Conservation (phyloP, 148 eudicot species). For the Camellia sinensis region DNA sequence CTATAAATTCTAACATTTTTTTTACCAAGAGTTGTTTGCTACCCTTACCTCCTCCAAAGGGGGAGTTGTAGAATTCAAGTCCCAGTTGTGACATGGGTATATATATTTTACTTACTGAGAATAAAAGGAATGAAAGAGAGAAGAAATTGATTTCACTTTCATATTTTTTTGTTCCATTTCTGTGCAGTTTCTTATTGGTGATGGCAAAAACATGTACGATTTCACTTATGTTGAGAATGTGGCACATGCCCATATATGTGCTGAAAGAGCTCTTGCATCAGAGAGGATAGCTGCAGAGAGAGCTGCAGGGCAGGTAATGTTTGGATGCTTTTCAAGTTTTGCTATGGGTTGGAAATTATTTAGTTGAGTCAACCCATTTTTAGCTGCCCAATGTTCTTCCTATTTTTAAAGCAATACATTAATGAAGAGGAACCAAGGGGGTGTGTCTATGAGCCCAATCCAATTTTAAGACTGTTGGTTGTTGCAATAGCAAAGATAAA, state of each 20-base stretch:
- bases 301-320: constrained; percentile 91
- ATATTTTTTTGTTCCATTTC: neutral
- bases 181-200: constrained; percentile 78
- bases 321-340: constrained; percentile 5
- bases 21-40: neutral
- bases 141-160: neutral
- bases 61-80: neutral
- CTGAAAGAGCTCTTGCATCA: constrained; percentile 96
- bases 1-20: neutral
- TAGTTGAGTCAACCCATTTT: neutral
- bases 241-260: constrained; percentile 98
- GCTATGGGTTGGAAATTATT: neutral
- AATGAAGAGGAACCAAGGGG: neutral
- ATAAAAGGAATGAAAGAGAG: neutral
- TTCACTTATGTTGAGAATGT: constrained; percentile 97
- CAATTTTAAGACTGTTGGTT: neutral
- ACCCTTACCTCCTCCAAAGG: neutral
- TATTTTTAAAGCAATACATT: constrained; percentile 3
- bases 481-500: neutral
- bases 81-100: neutral
- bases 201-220: constrained; percentile 92
- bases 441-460: neutral
- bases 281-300: constrained; percentile 63
- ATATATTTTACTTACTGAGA: no score
- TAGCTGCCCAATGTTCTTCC: neutral